Evolutionary conservation across 805 yeast species (phyloP).

Genomic region (Ogataea sp.): DNA sequence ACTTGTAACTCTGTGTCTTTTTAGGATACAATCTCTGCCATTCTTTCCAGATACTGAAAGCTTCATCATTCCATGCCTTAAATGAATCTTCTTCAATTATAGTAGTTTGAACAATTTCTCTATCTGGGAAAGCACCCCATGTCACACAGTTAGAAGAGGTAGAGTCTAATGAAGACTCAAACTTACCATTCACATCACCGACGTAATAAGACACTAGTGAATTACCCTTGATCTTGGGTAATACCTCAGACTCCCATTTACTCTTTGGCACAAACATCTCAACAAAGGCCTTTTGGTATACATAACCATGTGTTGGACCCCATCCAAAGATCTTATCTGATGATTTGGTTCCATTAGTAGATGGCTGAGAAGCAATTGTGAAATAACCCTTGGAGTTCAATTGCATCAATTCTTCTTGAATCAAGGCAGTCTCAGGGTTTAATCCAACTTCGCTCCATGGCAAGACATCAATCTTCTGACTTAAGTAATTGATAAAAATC

Average conservation of each 20-base stretch:
- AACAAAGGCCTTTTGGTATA: slow-evolving; percentile 92
- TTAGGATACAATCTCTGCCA: slow-evolving; percentile 80
- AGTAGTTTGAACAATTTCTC: slow-evolving; percentile 87
- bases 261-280: slow-evolving; percentile 72
- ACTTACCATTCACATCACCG: slow-evolving; percentile 52
- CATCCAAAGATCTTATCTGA: slow-evolving; percentile 91
- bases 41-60: slow-evolving; percentile 82
- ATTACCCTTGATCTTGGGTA: slow-evolving; percentile 40
- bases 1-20: slow-evolving; percentile 44
- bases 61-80: slow-evolving; percentile 94
- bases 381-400: slow-evolving; percentile 69
- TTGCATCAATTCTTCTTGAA: slow-evolving; percentile 83
- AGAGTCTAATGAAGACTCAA: slow-evolving; percentile 51
- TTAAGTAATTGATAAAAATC: slow-evolving; percentile 64
- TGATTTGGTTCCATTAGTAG: slow-evolving; percentile 70
- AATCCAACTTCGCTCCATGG: slow-evolving; percentile 92
- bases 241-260: slow-evolving; percentile 54
- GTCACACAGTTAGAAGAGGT: slow-evolving; percentile 76
- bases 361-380: slow-evolving; percentile 95
- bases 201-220: slow-evolving; percentile 65
- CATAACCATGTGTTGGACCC: slow-evolving; percentile 89
- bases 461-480: slow-evolving; percentile 64
- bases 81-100: slow-evolving; percentile 89
- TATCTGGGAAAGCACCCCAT: slow-evolving; percentile 95
- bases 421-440: slow-evolving; percentile 83